A percentile compares a stretch with the other conserved stretches of the same genome.
phyloP scores from a whole-genome alignment of 2,329 filamentous ascomycete genomes.

The Aspergillus vadensis region DNA sequence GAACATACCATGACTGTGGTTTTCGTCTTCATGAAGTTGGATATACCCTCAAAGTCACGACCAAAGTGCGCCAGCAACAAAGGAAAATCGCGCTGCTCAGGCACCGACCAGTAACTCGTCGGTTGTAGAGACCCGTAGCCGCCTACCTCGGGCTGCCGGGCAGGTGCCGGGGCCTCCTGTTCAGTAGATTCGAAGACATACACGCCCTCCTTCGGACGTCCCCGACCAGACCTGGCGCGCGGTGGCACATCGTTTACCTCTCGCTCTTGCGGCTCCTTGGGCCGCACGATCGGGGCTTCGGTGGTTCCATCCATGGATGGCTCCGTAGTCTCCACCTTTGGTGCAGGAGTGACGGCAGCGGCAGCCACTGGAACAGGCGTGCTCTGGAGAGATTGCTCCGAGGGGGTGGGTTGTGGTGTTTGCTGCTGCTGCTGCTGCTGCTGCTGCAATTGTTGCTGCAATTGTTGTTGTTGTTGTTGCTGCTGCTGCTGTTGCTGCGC shows the following conservation, averaged over 20 bases:
- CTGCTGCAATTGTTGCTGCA: conserved; percentile 22
- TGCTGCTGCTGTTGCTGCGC: conserved; percentile 23
- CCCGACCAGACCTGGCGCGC: conserved; percentile 32
- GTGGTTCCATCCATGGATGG: conserved; percentile 20
- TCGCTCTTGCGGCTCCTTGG: conserved; percentile 33
- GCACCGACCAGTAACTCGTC: conserved; percentile 56
- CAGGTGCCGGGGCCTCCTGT: conserved; percentile 25
- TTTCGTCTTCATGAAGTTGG: conserved; percentile 54
- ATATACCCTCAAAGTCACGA: conserved; percentile 52
- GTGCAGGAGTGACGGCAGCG: conserved; percentile 26
- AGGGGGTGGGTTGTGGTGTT: conserved; percentile 16
- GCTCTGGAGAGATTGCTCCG: conserved; percentile 13
- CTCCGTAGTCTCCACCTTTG: conserved; percentile 31
- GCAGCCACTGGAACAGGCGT: conserved; percentile 8
- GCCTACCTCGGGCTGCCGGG: conserved; percentile 31
- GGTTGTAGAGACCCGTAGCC: conserved; percentile 44
- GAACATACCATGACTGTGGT: conserved; percentile 53
- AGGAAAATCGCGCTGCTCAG: conserved; percentile 52
- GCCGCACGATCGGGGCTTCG: conserved; percentile 21
- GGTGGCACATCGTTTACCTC: conserved; percentile 26
- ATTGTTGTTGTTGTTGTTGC: conserved; percentile 19
- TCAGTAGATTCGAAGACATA: conserved; percentile 42
- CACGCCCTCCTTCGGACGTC: conserved; percentile 36
- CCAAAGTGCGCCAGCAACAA: conserved; percentile 50
- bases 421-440: conserved; percentile 23